Conservation (phyloP, 2,329 filamentous ascomycete species). For the Alternaria sp. region DNA sequence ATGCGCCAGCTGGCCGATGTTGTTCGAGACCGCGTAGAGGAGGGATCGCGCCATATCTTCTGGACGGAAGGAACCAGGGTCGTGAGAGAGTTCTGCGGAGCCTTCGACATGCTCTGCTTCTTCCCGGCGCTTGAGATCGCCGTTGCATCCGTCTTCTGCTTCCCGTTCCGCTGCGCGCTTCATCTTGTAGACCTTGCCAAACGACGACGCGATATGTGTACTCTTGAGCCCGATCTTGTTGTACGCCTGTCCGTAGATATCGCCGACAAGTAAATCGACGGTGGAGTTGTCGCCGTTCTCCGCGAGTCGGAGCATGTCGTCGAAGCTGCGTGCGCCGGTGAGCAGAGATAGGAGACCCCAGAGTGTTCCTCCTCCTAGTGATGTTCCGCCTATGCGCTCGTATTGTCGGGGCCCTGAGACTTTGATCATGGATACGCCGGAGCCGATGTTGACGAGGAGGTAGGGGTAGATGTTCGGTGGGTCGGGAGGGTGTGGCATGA, state of each 20-base stretch:
- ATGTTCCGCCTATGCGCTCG: constrained; percentile 91
- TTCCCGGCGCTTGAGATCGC: constrained; percentile 51
- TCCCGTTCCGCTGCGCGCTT: constrained; percentile 82
- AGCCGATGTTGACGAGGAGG: constrained; percentile 96
- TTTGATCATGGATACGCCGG: constrained; percentile 95
- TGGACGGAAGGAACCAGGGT: constrained; percentile 66
- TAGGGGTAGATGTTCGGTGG: constrained; percentile 80
- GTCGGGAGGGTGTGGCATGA: constrained; percentile 75
- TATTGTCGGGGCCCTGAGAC: constrained; percentile 88
- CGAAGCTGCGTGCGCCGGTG: constrained; percentile 93
- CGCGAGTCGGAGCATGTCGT: constrained; percentile 94
- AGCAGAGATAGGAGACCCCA: constrained; percentile 93
- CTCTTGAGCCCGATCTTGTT: constrained; percentile 95
- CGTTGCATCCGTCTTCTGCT: constrained; percentile 72
- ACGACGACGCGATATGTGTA: constrained; percentile 92
- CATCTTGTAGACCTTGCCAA: constrained; percentile 95
- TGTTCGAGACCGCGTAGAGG: constrained; percentile 92
- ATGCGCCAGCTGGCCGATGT: constrained; percentile 97
- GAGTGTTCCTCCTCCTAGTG: constrained; percentile 93
- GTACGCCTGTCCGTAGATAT: constrained; percentile 97
- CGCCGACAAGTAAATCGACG: constrained; percentile 95
- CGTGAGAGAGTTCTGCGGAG: constrained; percentile 39
- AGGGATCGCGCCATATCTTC: constrained; percentile 90
- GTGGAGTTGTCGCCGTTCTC: constrained; percentile 89
- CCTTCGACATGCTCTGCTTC: constrained; percentile 45